A percentile compares a stretch with the other conserved stretches of the same genome.
These are phyloP conservation scores for Melaleuca quinquenervia DNA, from an alignment of 345 rosid genomes.

Conservation along the genomic window DNA sequence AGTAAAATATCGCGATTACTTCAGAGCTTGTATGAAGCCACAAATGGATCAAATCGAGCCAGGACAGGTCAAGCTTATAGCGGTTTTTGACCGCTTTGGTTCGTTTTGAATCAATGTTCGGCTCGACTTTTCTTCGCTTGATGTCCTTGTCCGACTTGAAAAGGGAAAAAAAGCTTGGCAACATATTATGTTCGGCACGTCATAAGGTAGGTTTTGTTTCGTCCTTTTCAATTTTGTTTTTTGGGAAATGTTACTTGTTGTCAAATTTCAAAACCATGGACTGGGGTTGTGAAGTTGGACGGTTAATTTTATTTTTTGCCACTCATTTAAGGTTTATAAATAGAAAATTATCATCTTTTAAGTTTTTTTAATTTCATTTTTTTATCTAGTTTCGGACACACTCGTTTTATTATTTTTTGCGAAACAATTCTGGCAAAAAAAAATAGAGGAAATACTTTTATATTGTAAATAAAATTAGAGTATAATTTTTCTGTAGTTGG, in stretches of 20 bases:
- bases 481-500: not conserved
- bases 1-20: no score
- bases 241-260: not conserved
- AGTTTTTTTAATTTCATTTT: not conserved
- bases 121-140: not conserved
- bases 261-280: not conserved
- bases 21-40: not conserved
- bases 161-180: not conserved
- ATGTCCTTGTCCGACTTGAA: not conserved
- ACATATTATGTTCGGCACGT: accelerated
- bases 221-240: not conserved
- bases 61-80: not conserved
- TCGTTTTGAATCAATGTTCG: not conserved
- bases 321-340: not conserved
- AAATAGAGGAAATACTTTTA: not conserved
- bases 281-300: not conserved
- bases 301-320: not conserved
- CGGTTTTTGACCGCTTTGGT: not conserved
- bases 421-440: not conserved
- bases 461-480: not conserved
- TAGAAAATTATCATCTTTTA: not conserved
- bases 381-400: not conserved
- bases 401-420: not conserved
- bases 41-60: accelerated
- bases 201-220: not conserved